Evolutionary conservation across 2,329 filamentous ascomycete species (phyloP), one percentile per base, ranked within the genome.

Genomic region (Epichloe gansuensis): DNA sequence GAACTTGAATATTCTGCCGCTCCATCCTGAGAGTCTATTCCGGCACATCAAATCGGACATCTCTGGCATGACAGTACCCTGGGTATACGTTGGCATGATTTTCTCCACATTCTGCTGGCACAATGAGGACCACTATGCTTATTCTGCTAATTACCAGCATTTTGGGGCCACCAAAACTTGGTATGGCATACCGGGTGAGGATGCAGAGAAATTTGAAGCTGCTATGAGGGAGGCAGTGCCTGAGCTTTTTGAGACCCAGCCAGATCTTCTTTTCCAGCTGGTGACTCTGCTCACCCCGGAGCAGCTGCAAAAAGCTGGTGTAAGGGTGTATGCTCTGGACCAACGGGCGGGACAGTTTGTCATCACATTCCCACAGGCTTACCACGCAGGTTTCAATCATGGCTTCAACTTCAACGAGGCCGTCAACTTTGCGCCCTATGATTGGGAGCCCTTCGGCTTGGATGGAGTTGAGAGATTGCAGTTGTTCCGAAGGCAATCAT

Each of bases 41-140:
- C 81, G 91, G 47, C 88, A 98, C 61, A 97, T 98, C 74, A 97
- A 97, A 66, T 89, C 91, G 0, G 93, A 98, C 63, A 94, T 98
- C 50, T 97, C 93, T 2, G 93, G 93, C 39, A 98, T 98, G 93
- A 98, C 93, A 0, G 91, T 98, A 7, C 93, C 93, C 0, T 98
- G 93, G 93, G 82, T 98, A 3, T 98, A 98, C 64, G 93, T 98
- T 4, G 93, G 93, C 55, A 98, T 98, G 93, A 94, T 95, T 40
- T 98, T 98, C 66, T 98, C 93, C 0, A 97, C 93, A 0, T 98
- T 98, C 64, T 98, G 93, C 68, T 98, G 93, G 93, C 93, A 98
- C 66, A 96, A 95, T 57, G 93, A 98, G 63, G 93, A 98, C 62
- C 93, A 98, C 64, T 96, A 95, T 64, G 85, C 93, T 2, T 98